Base-by-base conservation (phyloP, 1,284 basidiomycete species). In the Coniferiporia weirii region DNA sequence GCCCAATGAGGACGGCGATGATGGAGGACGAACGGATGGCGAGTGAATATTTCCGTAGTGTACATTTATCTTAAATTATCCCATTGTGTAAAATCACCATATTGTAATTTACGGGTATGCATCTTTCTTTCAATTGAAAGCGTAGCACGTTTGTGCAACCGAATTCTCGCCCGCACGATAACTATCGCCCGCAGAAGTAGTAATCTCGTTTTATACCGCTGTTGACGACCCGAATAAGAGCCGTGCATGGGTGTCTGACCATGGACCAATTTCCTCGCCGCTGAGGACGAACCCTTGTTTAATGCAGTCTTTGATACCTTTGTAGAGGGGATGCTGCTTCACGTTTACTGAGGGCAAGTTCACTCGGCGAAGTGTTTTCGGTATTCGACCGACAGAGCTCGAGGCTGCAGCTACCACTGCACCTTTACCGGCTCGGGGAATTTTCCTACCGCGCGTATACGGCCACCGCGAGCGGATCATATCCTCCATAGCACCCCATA, bases 1-100 rank as follows among this genome's bases (percentile, higher is more conserved):
- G 63, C 70, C 69, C 5, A 80, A 79, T 52, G 77, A 68, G 22
- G 75, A 71, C 22, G 71, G 65, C 10, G 71, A 73, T 20, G 76
- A 76, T 56, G 76, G 70, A 40, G 75, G 68, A 19, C 78, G 47
- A 9, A 59, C 54, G 52, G 57, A 59, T 22, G 44, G 48, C 35
- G 44, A 48, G n/a, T 59, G 38, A 38, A 32, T n/a, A 17, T 10
- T 10, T 13, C 4, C 45, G 19, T 34, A 15, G 27, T 17, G 8
- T 45, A 44, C 27, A 27, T 34, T 32, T 45, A 17, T 19, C 44
- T 32, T 27, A 46, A 27, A 15, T 54, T 54, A 45, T 45, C 10
- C n/a, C 19, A 45, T 43, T 54, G 35, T 57, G 40, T 20, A 15
- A 40, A 57, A 27, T 27, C 27, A 27, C 27, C 27, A 27, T 27